Evolutionary conservation across 2,329 filamentous ascomycete genomes (phyloP).

Genomic region (Achaetomium macrosporum): DNA sequence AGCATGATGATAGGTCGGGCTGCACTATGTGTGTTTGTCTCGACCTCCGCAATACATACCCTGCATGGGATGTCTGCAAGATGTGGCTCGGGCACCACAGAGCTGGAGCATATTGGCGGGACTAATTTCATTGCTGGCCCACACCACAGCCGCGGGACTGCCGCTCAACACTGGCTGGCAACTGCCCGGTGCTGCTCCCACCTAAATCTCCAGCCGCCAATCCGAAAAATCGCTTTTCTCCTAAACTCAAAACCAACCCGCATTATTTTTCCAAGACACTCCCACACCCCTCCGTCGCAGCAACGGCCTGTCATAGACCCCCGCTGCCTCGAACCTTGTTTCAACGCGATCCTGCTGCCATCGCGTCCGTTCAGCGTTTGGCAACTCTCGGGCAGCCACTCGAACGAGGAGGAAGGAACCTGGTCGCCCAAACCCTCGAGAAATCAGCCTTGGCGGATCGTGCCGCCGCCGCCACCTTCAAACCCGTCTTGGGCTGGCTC

Average conservation of each 20-base stretch:
- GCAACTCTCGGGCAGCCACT: too few relatives aligned
- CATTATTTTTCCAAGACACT: constrained; percentile 1
- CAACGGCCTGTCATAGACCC: neutral
- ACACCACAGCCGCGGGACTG: constrained; percentile 7
- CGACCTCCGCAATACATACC: too few relatives aligned
- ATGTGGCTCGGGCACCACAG: constrained; percentile 2
- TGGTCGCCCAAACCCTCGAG: too few relatives aligned
- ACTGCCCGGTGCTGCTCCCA: constrained; percentile 13
- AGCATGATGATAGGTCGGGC: too few relatives aligned
- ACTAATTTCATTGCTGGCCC: constrained; percentile 8
- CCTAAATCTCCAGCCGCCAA: constrained; percentile 23
- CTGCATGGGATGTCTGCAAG: too few relatives aligned
- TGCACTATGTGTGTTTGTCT: too few relatives aligned
- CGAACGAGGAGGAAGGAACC: too few relatives aligned
- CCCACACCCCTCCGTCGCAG: neutral
- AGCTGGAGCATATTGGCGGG: constrained; percentile 8
- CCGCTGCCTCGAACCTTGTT: too few relatives aligned
- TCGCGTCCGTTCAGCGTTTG: too few relatives aligned
- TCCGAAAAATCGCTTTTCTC: constrained; percentile 25
- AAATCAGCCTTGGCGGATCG: too few relatives aligned
- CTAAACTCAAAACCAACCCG: constrained; percentile 12
- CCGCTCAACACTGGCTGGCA: neutral
- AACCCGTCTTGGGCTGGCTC: constrained; percentile 34
- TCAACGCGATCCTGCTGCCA: too few relatives aligned
- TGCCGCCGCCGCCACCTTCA: neutral